Base-by-base conservation (phyloP, 1,284 basidiomycete species). In the Ganoderma boninense region DNA sequence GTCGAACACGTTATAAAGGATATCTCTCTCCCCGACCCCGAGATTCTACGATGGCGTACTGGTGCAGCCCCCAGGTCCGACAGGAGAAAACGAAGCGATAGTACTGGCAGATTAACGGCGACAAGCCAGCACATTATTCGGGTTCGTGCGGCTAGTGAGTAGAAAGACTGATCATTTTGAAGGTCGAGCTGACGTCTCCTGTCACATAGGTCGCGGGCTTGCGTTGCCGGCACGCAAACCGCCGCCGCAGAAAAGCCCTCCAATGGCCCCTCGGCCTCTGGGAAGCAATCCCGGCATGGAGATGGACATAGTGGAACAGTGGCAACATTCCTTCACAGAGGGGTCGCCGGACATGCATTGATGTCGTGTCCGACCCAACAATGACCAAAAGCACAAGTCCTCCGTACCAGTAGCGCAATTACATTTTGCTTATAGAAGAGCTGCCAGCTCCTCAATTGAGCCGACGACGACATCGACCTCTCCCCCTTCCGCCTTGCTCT, bases 381-480 rank as follows among this genome's bases (percentile, higher is more conserved):
- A 49, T 23, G 46, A 49, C n/a, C 46, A 49, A 23, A n/a, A 49
- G 2, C 46, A 49, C 44, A 18, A 46, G n/a, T 46, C 44, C 7
- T 20, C 46, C 23, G n/a, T 23, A 23, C n/a, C 2, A 23, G 23
- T 49, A 23, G 20, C 23, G 23, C 49, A 52, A 52, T 52, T 8
- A 23, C 23, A 52, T 26, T 11, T 4, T 1, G 16, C 38, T 65
- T 46, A 72, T 6, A 68, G 64, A 4, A 75, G n/a, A 18, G 65
- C 60, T 3, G 76, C 79, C 5, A 80, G 60, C 67, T 79, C 79
- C 42, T 74, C 65, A 38, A 80, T 71, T 13, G 77, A 77, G 18
- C 74, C 69, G 2, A 80, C 79, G 0, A 79, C 75, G 1, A 78
- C 44, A 46, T 81, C 79, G 4, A 81, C 77, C 32, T 79, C 77